Percentiles rank a stretch among this genome's conserved stretches.
phyloP scores from a whole-genome alignment of 352 stramenopile genomes.

The Halophytophthora polymorphica region DNA sequence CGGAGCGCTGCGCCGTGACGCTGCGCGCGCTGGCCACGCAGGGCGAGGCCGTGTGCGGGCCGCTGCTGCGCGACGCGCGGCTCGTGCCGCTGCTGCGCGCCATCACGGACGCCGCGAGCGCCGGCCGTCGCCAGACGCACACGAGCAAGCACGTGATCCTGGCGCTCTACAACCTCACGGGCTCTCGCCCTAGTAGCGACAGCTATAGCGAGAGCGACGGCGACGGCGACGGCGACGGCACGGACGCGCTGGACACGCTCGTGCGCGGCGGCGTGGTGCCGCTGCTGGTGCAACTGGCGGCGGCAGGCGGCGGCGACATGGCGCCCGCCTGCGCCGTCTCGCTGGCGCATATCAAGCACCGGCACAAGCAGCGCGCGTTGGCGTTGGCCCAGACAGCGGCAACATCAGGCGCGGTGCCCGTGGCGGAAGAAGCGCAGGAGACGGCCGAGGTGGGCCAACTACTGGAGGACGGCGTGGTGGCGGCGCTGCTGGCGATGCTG shows the following conservation, averaged over 20 bases:
- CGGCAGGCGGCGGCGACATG: conserved; percentile 47
- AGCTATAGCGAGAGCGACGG: conserved; percentile 3
- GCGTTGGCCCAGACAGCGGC: conserved; percentile 7
- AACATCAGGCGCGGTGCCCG: conserved; percentile 14
- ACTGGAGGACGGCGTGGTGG: conserved; percentile 70
- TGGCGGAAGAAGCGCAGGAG: conserved; percentile 10
- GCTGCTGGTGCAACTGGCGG: conserved; percentile 64
- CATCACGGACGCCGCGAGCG: conserved; percentile 33
- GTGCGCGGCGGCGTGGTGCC: conserved; percentile 49
- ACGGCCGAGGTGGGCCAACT: conserved; percentile 37
- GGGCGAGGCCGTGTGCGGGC: conserved; percentile 33
- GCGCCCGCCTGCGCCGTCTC: conserved; percentile 63
- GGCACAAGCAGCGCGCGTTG: conserved; percentile 42
- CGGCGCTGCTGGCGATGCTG: conserved; percentile 75
- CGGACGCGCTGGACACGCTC: conserved; percentile 36
- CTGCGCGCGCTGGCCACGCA: conserved; percentile 63
- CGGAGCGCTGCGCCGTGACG: conserved; percentile 67
- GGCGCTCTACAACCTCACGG: conserved; percentile 73
- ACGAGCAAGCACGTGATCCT: conserved; percentile 55
- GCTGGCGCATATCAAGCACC: conserved; percentile 77
- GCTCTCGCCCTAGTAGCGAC: conserved; percentile 29
- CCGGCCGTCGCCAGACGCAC: conserved; percentile 36
- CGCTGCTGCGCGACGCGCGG: conserved; percentile 48
- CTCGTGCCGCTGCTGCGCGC: conserved; percentile 47
- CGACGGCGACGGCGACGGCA: not conserved